Percentiles rank a stretch among this genome's conserved stretches.
Conservation (phyloP, 2,329 filamentous ascomycete species). For the Colletotrichum nymphaeae region DNA sequence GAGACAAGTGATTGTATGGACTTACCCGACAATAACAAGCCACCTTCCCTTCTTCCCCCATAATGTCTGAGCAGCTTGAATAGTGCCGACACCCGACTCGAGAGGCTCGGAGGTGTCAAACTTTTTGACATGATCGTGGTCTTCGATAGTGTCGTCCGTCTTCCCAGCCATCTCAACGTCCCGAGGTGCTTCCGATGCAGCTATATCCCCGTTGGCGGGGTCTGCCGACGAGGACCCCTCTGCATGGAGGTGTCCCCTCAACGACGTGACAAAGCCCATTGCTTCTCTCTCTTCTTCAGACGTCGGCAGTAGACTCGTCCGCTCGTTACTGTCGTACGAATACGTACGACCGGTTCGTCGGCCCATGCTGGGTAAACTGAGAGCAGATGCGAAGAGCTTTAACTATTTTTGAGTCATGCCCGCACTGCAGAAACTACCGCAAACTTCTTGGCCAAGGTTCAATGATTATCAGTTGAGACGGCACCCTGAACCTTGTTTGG, state of each 20-base stretch:
- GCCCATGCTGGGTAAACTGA: not conserved
- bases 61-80: constrained; percentile 11
- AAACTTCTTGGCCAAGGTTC: not conserved
- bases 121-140: not conserved
- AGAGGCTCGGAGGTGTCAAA: not conserved
- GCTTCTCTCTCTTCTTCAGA: not conserved
- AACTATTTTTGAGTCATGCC: constrained; percentile 9
- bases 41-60: constrained; percentile 21
- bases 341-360: not conserved
- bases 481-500: not conserved
- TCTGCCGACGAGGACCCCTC: not conserved
- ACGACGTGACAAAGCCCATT: constrained; percentile 1
- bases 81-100: constrained; percentile 15
- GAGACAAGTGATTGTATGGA: not conserved
- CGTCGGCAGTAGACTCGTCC: not conserved
- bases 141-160: not conserved
- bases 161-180: not conserved
- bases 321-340: not conserved
- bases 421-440: not conserved
- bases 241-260: not conserved
- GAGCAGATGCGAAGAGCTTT: not conserved
- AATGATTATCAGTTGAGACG: constrained; percentile 12
- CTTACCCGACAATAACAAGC: constrained; percentile 19
- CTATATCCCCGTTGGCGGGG: not conserved
- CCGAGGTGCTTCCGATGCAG: not conserved